phyloP scores from a whole-genome alignment of 495 filamentous ascomycete genomes.

The Tetracladium setigerum region DNA sequence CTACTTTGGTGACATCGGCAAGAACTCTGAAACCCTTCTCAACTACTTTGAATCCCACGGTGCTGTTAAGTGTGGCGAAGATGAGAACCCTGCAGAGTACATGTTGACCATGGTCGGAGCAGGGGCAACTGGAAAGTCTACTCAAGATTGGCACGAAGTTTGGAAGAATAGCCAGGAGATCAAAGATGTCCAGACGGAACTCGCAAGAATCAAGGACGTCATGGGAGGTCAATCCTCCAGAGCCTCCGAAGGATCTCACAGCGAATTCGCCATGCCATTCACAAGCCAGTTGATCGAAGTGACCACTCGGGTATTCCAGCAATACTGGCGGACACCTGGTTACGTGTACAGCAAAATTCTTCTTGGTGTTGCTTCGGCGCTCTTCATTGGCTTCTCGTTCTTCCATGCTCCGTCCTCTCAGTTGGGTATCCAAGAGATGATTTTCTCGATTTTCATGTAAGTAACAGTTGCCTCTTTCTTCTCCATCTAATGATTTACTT shows the following conservation, averaged over 20 bases:
- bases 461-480: conserved; percentile 39
- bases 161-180: conserved; percentile 72
- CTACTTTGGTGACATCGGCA: conserved; percentile 76
- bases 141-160: conserved; percentile 68
- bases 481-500: neutral
- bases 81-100: conserved; percentile 53
- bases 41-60: conserved; percentile 71
- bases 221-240: conserved; percentile 29
- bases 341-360: conserved; percentile 52
- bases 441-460: conserved; percentile 73
- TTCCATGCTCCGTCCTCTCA: conserved; percentile 53
- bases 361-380: conserved; percentile 55
- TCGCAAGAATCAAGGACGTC: conserved; percentile 58
- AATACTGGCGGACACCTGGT: conserved; percentile 53
- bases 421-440: conserved; percentile 53
- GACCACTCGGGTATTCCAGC: conserved; percentile 43
- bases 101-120: conserved; percentile 22
- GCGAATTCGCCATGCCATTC: conserved; percentile 49
- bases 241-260: conserved; percentile 8
- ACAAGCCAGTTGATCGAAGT: conserved; percentile 40
- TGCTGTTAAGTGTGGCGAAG: conserved; percentile 59
- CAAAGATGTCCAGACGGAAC: conserved; percentile 54
- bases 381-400: conserved; percentile 60
- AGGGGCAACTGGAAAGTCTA: conserved; percentile 17
- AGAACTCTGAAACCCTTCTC: conserved; percentile 54